A percentile compares a stretch with the other conserved stretches of the same genome.
Conservation (phyloP, 257 asterid species). For the Petunia axillaris region DNA sequence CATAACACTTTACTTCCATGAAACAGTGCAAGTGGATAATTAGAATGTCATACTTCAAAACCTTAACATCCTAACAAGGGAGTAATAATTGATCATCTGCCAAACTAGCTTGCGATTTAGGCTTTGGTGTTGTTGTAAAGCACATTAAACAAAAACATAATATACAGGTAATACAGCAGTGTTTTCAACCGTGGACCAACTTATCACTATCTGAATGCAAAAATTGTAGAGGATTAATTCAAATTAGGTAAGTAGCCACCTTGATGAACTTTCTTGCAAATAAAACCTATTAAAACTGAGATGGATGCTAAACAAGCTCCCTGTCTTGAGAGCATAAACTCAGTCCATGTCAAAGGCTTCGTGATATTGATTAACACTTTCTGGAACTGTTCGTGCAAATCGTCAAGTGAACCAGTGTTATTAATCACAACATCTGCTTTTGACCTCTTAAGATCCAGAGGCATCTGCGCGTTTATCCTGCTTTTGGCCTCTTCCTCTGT, state of each 20-base stretch:
- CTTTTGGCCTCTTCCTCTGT: conserved; percentile 70
- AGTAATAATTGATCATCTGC: not conserved
- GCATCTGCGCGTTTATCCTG: conserved; percentile 84
- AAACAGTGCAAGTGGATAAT: not conserved
- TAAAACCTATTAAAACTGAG: conserved; percentile 58
- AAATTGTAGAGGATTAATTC: not conserved
- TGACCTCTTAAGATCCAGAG: conserved; percentile 74
- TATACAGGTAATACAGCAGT: not conserved
- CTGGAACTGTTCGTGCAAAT: conserved; percentile 57
- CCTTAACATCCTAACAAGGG: not conserved
- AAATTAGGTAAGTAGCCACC: not conserved
- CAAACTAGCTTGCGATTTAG: too few species aligned
- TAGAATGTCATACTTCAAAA: not conserved
- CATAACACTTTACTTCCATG: not conserved
- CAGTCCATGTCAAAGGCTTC: conserved; percentile 82
- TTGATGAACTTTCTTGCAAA: conserved; percentile 53
- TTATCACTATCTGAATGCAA: not conserved
- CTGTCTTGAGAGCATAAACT: conserved; percentile 74
- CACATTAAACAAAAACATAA: not conserved
- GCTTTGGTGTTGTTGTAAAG: not conserved
- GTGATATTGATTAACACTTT: conserved; percentile 56
- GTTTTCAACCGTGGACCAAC: too few species aligned
- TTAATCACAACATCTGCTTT: conserved; percentile 75
- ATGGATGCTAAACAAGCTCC: conserved; percentile 64
- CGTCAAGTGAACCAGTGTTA: conserved; percentile 72